A percentile compares a stretch with the other conserved stretches of the same genome.
phyloP scores from a whole-genome alignment of 805 yeast genomes.

The Wickerhamiella nectarea region DNA sequence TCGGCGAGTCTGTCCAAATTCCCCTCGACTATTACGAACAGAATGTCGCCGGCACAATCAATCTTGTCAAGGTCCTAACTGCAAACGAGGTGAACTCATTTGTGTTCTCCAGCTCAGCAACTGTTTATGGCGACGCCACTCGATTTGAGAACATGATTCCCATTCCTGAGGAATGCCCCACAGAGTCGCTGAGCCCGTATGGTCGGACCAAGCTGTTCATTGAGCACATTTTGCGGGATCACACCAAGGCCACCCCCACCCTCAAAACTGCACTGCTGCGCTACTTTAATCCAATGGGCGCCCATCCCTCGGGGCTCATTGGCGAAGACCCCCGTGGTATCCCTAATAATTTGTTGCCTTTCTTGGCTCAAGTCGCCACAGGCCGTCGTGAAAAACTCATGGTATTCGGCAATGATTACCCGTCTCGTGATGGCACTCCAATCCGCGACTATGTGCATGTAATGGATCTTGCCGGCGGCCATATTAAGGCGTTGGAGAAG shows the following conservation, averaged over 20 bases:
- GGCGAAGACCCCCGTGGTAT: conserved; percentile 74
- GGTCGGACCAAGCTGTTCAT: conserved; percentile 58
- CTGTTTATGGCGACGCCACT: conserved; percentile 73
- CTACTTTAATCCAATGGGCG: conserved; percentile 77
- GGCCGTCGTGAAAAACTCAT: conserved; percentile 51
- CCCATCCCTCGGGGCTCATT: conserved; percentile 65
- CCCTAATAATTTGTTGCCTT: conserved; percentile 66
- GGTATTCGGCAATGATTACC: conserved; percentile 64
- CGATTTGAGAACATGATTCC: conserved; percentile 61
- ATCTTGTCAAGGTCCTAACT: conserved; percentile 41
- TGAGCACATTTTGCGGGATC: conserved; percentile 47
- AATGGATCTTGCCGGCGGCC: conserved; percentile 66
- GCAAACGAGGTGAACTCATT: conserved; percentile 35
- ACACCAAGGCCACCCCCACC: conserved; percentile 30
- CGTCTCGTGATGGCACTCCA: conserved; percentile 65
- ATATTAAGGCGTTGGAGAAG: conserved; percentile 53
- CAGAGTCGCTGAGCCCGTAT: conserved; percentile 64
- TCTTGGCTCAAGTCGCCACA: conserved; percentile 62
- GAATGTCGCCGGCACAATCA: conserved; percentile 53
- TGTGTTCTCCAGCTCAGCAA: conserved; percentile 68
- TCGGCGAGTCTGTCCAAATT: conserved; percentile 57
- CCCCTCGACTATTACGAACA: conserved; percentile 58
- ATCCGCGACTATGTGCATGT: conserved; percentile 74
- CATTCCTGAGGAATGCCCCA: conserved; percentile 65
- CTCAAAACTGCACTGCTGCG: conserved; percentile 46